Evolutionary conservation across 495 filamentous ascomycete genomes (phyloP).

Genomic region (Aspergillus taichungensis): DNA sequence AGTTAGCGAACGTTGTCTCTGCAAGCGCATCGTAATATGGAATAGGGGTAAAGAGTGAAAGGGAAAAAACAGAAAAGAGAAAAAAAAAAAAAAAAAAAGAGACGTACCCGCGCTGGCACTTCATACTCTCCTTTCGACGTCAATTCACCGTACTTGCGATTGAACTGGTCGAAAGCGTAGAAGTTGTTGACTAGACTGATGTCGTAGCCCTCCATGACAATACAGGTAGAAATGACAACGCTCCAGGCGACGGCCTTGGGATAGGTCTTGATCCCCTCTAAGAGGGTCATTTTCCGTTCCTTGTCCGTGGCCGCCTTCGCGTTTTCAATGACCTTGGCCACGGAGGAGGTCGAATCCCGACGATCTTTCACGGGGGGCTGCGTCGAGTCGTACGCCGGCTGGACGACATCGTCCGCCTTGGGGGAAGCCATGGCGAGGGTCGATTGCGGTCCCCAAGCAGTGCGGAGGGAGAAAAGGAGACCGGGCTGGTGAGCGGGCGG

Average conservation of each 20-base stretch:
- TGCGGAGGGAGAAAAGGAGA: not conserved
- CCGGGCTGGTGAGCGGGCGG: not conserved
- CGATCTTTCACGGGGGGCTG: slow-evolving; percentile 6
- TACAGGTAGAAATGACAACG: slow-evolving; percentile 43
- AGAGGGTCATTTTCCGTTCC: slow-evolving; percentile 38
- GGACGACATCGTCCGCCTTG: slow-evolving; percentile 23
- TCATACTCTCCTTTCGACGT: slow-evolving; percentile 51
- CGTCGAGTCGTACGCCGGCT: slow-evolving; percentile 14
- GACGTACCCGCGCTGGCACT: slow-evolving; percentile 48
- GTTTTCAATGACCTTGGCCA: slow-evolving; percentile 30
- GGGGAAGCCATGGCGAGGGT: slow-evolving; percentile 14
- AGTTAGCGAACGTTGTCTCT: not conserved
- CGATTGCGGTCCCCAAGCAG: slow-evolving; percentile 14
- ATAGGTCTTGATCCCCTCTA: slow-evolving; percentile 41
- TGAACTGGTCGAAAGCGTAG: slow-evolving; percentile 48
- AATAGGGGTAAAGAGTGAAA: not conserved
- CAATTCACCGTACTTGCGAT: slow-evolving; percentile 56
- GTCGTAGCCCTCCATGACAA: slow-evolving; percentile 54
- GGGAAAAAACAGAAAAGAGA: too few relatives aligned
- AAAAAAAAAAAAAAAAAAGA: too few relatives aligned
- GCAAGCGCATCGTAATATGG: not conserved
- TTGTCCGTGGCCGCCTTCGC: slow-evolving; percentile 38
- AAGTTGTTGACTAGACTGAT: slow-evolving; percentile 45
- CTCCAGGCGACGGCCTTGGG: slow-evolving; percentile 50
- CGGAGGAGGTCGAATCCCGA: slow-evolving; percentile 18